Evolutionary conservation across 179 eudicot genomes (phyloP).

Genomic region (Carnegiea gigantea): DNA sequence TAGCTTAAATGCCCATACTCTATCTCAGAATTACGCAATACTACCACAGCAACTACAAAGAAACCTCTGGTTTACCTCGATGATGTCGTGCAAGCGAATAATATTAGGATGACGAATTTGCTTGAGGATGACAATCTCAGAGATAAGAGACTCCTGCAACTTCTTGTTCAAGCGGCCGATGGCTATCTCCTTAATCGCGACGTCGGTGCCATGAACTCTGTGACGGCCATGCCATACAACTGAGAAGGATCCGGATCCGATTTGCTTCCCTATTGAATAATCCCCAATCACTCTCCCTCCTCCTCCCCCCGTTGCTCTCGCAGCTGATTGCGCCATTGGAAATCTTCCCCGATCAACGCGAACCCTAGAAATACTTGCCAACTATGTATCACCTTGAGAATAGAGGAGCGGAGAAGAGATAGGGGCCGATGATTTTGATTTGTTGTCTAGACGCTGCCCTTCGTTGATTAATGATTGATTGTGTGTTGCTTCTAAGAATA

Average conservation of each 20-base stretch:
- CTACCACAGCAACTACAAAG: background rate
- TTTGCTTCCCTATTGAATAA: conserved; percentile 63
- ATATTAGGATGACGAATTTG: conserved; percentile 80
- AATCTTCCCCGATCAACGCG: background rate
- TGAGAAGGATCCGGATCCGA: conserved; percentile 91
- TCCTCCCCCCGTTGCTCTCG: conserved; percentile 37
- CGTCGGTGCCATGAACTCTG: conserved; percentile 65
- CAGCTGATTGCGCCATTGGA: conserved; percentile 43
- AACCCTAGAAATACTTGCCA: background rate
- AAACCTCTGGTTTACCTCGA: conserved; percentile 50
- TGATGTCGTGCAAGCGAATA: conserved; percentile 72
- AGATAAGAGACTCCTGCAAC: conserved; percentile 65
- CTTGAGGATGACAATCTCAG: conserved; percentile 84
- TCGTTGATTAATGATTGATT: too few species aligned
- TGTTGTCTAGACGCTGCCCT: too few species aligned
- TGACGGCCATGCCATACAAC: conserved; percentile 93
- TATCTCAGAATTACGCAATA: background rate
- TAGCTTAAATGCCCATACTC: background rate
- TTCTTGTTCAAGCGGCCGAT: conserved; percentile 65
- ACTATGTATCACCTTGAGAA: background rate
- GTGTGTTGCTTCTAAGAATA: too few species aligned
- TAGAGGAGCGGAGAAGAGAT: background rate
- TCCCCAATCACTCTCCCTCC: conserved; percentile 67
- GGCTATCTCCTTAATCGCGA: conserved; percentile 83
- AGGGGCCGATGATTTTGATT: background rate